Evolutionary conservation across 2,329 filamentous ascomycete genomes (phyloP), one percentile per base, ranked within the genome.

Genomic region (Thelonectria olida): DNA sequence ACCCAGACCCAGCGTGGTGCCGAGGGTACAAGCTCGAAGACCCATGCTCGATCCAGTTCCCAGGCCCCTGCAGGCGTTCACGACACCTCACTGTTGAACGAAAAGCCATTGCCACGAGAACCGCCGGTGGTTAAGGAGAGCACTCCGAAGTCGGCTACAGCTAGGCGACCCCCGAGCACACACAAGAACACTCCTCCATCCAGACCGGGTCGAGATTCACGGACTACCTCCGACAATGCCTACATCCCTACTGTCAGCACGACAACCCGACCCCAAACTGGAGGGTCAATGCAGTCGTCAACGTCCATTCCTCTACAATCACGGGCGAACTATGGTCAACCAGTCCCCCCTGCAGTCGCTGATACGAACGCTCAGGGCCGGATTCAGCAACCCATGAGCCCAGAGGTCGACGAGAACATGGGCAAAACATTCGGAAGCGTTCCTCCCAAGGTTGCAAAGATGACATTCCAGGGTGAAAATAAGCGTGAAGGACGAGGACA

Each of bases 291-390:
- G 83, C 85, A 88, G 61, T 91, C 90, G 19, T 83, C 82, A 39
- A 83, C 74, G 75, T 85, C 96, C 50, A 90, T 92, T 66, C 92
- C 90, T 50, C 71, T 82, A 34, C 74, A 80, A 73, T 67, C 88
- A 85, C 91, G 75, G 90, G 92, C 59, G 50, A 78, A 75, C 48
- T 97, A 98, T 76, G 92, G 92, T 66, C 92, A 96, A 77, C 96
- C 95, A 49, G 90, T 90, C 45, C 92, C 93, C 56, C 94, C 96
- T 27, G 88, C 93, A 48, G 90, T 97, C 62, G 93, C 93, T 49
- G 90, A 91, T 68, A 96, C 93, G 53, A 97, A 96, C 76, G 93
- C 87, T 4, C 92, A 97, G 75, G 95, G 93, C 65, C 91, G 91
- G 65, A 93, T 98, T 71, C 92, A 96, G 67, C 95, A 97, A 74